Evolutionary conservation across 2,329 filamentous ascomycete genomes (phyloP).

Genomic region (Leptographium lundbergii): DNA sequence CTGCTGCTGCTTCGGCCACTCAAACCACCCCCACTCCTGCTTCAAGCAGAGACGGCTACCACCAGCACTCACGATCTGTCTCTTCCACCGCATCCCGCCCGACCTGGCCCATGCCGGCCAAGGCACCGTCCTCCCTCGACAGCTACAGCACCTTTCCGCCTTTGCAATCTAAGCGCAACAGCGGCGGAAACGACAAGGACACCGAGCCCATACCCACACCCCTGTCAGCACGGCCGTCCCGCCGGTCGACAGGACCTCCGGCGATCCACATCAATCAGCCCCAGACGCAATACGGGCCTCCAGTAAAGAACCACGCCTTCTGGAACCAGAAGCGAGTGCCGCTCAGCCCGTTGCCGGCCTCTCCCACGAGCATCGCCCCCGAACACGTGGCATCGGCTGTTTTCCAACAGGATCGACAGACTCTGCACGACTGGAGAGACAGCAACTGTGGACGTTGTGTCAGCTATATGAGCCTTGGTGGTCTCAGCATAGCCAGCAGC

Average conservation of each 20-base stretch:
- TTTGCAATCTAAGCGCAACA: neutral
- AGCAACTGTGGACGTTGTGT: neutral
- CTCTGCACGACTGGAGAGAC: neutral
- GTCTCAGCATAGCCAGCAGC: constrained; percentile 12
- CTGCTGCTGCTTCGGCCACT: neutral
- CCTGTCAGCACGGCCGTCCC: neutral
- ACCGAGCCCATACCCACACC: neutral
- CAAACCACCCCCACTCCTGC: neutral
- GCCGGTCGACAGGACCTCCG: neutral
- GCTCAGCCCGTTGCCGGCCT: neutral
- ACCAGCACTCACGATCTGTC: neutral
- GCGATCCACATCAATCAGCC: neutral
- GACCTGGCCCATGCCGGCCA: neutral
- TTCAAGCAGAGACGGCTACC: neutral
- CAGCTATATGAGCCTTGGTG: constrained; percentile 8
- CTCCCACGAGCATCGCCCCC: neutral
- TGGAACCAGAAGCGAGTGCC: neutral
- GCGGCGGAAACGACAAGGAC: neutral
- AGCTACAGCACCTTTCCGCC: constrained; percentile 8
- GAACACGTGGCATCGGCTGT: neutral
- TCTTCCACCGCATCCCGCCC: neutral
- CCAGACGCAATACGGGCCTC: no score
- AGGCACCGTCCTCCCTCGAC: neutral
- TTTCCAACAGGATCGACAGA: neutral
- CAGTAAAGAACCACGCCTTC: neutral